Evolutionary conservation across 2,329 filamentous ascomycete species (phyloP).

Genomic region (Emergomyces orientalis): DNA sequence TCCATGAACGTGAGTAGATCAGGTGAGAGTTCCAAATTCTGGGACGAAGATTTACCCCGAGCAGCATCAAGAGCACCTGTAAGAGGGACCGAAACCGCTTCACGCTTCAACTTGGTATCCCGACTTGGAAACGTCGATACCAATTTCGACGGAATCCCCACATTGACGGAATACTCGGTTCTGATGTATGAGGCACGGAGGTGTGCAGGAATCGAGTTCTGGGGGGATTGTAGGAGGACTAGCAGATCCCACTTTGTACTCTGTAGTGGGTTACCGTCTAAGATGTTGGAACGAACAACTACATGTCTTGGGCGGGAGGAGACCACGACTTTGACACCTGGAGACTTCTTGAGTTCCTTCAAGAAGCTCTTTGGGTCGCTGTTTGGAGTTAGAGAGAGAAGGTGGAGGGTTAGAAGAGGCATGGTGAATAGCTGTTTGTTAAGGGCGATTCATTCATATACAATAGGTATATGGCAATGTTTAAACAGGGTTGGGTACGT

Average conservation of each 20-base stretch:
- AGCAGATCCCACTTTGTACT: conserved; percentile 29
- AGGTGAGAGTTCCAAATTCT: conserved; percentile 47
- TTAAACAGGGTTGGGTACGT: neutral
- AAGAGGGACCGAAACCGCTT: conserved; percentile 24
- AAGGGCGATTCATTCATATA: neutral
- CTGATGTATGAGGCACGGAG: conserved; percentile 16
- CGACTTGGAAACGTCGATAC: conserved; percentile 22
- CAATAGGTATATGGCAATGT: neutral
- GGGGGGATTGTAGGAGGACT: conserved; percentile 24
- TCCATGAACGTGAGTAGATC: conserved; percentile 45
- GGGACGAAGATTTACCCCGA: conserved; percentile 26
- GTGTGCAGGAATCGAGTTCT: conserved; percentile 17
- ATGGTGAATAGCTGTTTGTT: conserved; percentile 16
- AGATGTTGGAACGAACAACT: conserved; percentile 27
- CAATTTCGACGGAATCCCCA: conserved; percentile 31
- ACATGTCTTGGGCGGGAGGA: conserved; percentile 29
- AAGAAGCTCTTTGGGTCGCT: conserved; percentile 23
- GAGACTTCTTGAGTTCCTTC: conserved; percentile 20
- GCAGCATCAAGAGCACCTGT: conserved; percentile 28
- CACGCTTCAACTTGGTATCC: conserved; percentile 14
- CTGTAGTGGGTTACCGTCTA: conserved; percentile 25
- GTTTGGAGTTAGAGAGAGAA: conserved; percentile 22
- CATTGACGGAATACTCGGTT: conserved; percentile 26
- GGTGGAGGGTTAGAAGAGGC: conserved; percentile 30
- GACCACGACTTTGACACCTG: conserved; percentile 24